Evolutionary conservation across 768 basidiomycete genomes (phyloP).

Genomic region (Albatrellus ellisii): DNA sequence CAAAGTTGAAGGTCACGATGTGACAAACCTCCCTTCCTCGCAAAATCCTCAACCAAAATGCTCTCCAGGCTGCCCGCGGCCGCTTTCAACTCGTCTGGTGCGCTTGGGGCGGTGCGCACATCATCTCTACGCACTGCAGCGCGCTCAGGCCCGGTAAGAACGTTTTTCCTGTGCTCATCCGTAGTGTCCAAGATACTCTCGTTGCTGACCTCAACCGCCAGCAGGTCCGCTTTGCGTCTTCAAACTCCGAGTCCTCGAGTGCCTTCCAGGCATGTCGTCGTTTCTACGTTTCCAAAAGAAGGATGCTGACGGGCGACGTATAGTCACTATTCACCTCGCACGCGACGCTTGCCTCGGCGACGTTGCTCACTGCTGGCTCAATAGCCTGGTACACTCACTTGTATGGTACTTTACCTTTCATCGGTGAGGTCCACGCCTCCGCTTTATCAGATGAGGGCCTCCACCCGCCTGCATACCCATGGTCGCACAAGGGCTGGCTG

Average conservation of each 20-base stretch:
- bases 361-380: conserved; percentile 72
- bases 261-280: conserved; percentile 47
- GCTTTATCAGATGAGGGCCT: conserved; percentile 90
- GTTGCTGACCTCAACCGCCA: conserved; percentile 17
- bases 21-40: conserved; percentile 22
- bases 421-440: conserved; percentile 88
- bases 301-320: conserved; percentile 2
- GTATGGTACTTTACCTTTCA: conserved; percentile 81
- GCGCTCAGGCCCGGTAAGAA: conserved; percentile 38
- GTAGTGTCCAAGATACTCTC: conserved; percentile 3
- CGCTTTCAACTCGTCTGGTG: conserved; percentile 47
- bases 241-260: conserved; percentile 39
- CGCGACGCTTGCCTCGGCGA: conserved; percentile 60
- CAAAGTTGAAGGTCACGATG: conserved; percentile 28
- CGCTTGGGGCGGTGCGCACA: conserved; percentile 32
- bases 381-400: conserved; percentile 95
- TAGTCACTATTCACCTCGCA: conserved; percentile 62
- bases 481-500: conserved; percentile 79
- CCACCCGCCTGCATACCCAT: conserved; percentile 78
- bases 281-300: not conserved
- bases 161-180: conserved; percentile 1
- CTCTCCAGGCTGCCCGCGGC: conserved; percentile 70
- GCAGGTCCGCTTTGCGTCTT: conserved; percentile 64
- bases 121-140: conserved; percentile 27
- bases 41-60: conserved; percentile 49